Percentiles rank a stretch among this genome's conserved stretches.
Evolutionary conservation across 169 alveolate species (phyloP).

Genomic region (Blepharisma undulans): DNA sequence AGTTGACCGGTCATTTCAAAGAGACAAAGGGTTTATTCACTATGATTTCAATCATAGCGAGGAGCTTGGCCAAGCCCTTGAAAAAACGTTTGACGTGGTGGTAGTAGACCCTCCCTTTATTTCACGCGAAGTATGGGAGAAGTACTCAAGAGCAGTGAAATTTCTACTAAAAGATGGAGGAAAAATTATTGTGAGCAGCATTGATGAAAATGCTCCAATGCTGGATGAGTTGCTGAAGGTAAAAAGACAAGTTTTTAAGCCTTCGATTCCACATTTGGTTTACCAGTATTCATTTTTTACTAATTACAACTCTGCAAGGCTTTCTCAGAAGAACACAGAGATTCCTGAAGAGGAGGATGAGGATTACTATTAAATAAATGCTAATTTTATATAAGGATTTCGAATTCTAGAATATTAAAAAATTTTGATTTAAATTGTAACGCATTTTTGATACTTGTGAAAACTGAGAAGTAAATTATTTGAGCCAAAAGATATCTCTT

Average conservation of each 20-base stretch:
- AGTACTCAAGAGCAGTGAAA: conserved; percentile 69
- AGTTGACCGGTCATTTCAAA: conserved; percentile 69
- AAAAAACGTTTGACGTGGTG: conserved; percentile 70
- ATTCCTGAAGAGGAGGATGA: conserved; percentile 42
- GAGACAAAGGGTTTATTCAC: conserved; percentile 66
- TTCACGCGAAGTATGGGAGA: conserved; percentile 85
- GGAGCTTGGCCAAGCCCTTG: conserved; percentile 55
- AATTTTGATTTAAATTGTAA: neutral
- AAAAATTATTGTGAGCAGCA: conserved; percentile 58
- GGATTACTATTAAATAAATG: neutral
- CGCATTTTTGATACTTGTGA: neutral
- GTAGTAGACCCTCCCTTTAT: conserved; percentile 87
- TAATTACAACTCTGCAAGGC: conserved; percentile 72
- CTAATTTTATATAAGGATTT: neutral
- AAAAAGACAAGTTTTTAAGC: conserved; percentile 60
- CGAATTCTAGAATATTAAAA: too few species aligned
- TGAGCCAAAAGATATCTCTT: neutral
- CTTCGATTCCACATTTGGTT: conserved; percentile 84
- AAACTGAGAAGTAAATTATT: neutral
- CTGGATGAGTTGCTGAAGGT: conserved; percentile 64
- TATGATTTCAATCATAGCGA: conserved; percentile 74
- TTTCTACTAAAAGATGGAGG: conserved; percentile 60
- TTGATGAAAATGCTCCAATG: conserved; percentile 79
- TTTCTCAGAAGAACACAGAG: conserved; percentile 70
- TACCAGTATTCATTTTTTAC: conserved; percentile 78